Base-by-base conservation (phyloP, 805 yeast species). In the Saccharomycopsis sp. region DNA sequence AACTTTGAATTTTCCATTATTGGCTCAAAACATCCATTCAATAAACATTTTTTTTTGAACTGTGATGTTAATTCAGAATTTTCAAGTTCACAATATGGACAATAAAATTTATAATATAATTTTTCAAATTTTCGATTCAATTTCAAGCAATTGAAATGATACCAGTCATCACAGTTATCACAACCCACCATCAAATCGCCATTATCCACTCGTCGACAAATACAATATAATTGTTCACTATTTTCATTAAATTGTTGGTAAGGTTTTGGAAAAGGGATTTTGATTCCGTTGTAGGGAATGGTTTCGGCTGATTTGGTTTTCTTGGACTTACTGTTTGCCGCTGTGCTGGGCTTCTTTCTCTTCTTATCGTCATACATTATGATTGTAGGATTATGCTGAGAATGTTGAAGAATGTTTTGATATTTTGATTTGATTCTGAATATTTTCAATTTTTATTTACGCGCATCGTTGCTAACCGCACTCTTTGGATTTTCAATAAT, bases 81-180 rank as follows among this genome's bases (percentile, higher is more conserved):
- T 26, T 62, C 63, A 14, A 59, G 55, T 40, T 70, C 72, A 56
- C 96, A 87, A 43, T 76, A 74, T 8, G 80, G 79, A 53, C 96
- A 87, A 54, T 64, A 80, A 53, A 70, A 87, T 40, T 70, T 69
- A 35, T 71, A 66, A 9, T 86, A 76, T 37, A 86, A 61, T 30
- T 68, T 64, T 42, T 72, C 67, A 51, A 69, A 70, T 40, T 63
- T 59, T 6, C 55, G 56, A 38, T 76, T 67, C 28, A 86, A 54
- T 39, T 67, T 68, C 69, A 87, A 72, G 55, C 96, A 88, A 34
- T 61, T 63, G 58, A 87, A 84, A 59, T 88, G 96, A 54, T 70
- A 88, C 96, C 96, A 88, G 44, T 85, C 95, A 52, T 86, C 95
- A 59, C 96, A 88, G 4, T 85, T 88, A 55, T 87, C 96, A 56